phyloP scores from a whole-genome alignment of 805 yeast species.

The Metschnikowia similis region DNA sequence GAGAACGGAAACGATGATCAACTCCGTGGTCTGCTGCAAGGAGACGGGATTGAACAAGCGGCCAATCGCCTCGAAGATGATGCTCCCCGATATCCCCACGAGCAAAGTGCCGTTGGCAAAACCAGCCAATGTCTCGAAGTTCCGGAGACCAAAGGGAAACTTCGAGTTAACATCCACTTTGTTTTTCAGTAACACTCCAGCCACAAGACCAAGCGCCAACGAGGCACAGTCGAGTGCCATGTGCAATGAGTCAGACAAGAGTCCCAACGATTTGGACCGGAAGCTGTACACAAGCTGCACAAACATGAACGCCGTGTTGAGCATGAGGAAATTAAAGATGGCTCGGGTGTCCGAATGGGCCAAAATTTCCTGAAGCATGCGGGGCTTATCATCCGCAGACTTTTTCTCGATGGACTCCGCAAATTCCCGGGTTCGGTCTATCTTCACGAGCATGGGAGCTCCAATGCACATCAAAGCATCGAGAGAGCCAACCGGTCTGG shows the following conservation, averaged over 20 bases:
- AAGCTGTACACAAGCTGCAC: conserved; percentile 89
- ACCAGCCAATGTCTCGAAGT: conserved; percentile 90
- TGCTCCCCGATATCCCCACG: conserved; percentile 85
- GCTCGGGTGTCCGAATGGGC: conserved; percentile 67
- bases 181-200: conserved; percentile 53
- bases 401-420: neutral
- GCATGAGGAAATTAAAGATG: conserved; percentile 77
- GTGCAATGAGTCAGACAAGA: conserved; percentile 89
- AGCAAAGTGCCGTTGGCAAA: conserved; percentile 89
- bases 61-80: conserved; percentile 80
- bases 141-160: conserved; percentile 81
- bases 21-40: conserved; percentile 75
- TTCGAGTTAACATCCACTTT: conserved; percentile 50
- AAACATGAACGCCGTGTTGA: conserved; percentile 91
- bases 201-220: conserved; percentile 80
- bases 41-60: conserved; percentile 74
- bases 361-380: conserved; percentile 29
- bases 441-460: conserved; percentile 10
- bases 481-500: conserved; percentile 1
- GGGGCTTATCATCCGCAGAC: conserved; percentile 4
- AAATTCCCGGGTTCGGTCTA: conserved; percentile 6
- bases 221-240: conserved; percentile 96
- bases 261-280: conserved; percentile 86
- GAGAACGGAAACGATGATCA: conserved; percentile 74
- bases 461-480: conserved; percentile 8